Percentiles rank a stretch among this genome's conserved stretches.
Conservation (phyloP, 192 early-diverging fungal genomes). For the Coemansia sp. region DNA sequence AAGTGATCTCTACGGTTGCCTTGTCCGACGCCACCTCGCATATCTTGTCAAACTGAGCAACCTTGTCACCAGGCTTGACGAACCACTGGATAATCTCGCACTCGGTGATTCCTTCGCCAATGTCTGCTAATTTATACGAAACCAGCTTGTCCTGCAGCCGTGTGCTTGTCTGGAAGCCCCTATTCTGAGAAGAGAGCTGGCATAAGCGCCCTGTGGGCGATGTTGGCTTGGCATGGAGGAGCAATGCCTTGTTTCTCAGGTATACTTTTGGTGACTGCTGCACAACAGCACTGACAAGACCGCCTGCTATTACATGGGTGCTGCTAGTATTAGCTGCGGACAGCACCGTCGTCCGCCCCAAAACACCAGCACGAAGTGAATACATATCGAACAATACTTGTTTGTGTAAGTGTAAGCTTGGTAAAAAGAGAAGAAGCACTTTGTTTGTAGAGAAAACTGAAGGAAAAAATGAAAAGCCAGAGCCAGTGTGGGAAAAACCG, state of each 20-base stretch:
- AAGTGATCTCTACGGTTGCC: slow-evolving; percentile 98
- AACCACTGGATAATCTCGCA: slow-evolving; percentile 99
- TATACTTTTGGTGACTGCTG: neutral
- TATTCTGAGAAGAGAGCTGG: neutral
- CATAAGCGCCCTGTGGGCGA: neutral
- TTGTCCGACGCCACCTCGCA: slow-evolving; percentile 99
- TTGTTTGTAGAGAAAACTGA: too few relatives aligned
- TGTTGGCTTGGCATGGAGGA: neutral
- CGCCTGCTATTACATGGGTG: neutral
- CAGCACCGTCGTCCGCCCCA: neutral
- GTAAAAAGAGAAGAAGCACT: neutral
- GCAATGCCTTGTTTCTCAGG: neutral
- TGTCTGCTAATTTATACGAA: slow-evolving; percentile 91
- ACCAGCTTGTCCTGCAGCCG: slow-evolving; percentile 45
- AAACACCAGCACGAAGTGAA: neutral
- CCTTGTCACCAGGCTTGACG: slow-evolving; percentile 85
- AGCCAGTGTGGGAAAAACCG: slow-evolving; percentile 4
- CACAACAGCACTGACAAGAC: neutral
- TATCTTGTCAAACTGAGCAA: slow-evolving; percentile 91
- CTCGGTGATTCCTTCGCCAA: slow-evolving; percentile 98
- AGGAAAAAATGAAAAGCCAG: neutral
- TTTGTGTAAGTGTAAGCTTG: too few relatives aligned
- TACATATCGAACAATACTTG: slow-evolving; percentile 1
- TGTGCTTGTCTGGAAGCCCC: slow-evolving; percentile 56
- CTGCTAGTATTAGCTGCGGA: neutral